Conservation (phyloP, 345 rosid genomes). For the Gossypium sturtianum region DNA sequence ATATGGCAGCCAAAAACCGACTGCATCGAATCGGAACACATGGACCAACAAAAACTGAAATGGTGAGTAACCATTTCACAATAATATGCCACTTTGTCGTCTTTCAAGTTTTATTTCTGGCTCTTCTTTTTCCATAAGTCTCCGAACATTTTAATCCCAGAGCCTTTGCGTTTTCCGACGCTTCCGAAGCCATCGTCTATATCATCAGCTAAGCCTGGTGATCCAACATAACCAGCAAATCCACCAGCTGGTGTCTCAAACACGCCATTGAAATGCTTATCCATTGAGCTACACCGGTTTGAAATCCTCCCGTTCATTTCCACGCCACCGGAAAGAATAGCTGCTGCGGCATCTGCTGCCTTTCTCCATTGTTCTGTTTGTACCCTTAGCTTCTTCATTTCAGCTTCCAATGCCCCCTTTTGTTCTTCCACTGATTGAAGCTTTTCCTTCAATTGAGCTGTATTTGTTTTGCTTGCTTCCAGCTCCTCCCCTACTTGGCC, state of each 20-base stretch:
- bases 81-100: neutral
- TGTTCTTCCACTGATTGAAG: slow-evolving; percentile 49
- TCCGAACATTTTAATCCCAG: slow-evolving; percentile 78
- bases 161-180: slow-evolving; percentile 64
- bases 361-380: slow-evolving; percentile 98
- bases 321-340: slow-evolving; percentile 62
- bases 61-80: slow-evolving; percentile 33
- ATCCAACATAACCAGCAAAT: slow-evolving; percentile 48
- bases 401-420: slow-evolving; percentile 56
- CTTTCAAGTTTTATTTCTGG: slow-evolving; percentile 38
- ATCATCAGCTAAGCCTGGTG: slow-evolving; percentile 54
- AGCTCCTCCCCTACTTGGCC: slow-evolving; percentile 50
- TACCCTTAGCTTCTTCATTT: slow-evolving; percentile 75
- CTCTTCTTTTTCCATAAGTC: slow-evolving; percentile 83
- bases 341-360: slow-evolving; percentile 94
- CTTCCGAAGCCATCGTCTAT: slow-evolving; percentile 58
- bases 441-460: slow-evolving; percentile 39
- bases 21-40: neutral
- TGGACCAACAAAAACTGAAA: slow-evolving; percentile 20
- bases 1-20: neutral
- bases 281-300: slow-evolving; percentile 64
- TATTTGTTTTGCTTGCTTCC: slow-evolving; percentile 44
- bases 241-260: slow-evolving; percentile 40
- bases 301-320: slow-evolving; percentile 59
- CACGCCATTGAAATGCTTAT: slow-evolving; percentile 56